Percentiles rank a stretch among this genome's conserved stretches.
Evolutionary conservation across 139 green algal genomes (phyloP).

Genomic region (Tetraselmis chui): DNA sequence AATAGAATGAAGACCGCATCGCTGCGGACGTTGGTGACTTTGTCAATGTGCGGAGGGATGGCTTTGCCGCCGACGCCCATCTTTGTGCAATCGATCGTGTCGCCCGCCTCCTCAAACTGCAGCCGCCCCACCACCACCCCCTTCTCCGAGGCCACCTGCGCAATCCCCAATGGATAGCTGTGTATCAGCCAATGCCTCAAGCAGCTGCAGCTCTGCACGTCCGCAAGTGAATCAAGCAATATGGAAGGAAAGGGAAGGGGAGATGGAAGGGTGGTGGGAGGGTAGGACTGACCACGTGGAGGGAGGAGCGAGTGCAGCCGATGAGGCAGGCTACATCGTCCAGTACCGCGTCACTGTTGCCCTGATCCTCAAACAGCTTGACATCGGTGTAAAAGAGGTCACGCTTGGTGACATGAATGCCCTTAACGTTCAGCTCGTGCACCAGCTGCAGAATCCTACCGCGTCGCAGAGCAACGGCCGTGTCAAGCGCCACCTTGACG

Average conservation of each 20-base stretch:
- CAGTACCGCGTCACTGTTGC: slow-evolving; percentile 76
- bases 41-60: slow-evolving; percentile 93
- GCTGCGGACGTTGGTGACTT: slow-evolving; percentile 67
- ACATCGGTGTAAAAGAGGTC: slow-evolving; percentile 98
- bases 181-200: too few relatives aligned
- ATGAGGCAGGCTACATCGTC: slow-evolving; percentile 95
- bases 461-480: too few relatives aligned
- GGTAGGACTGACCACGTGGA: slow-evolving; percentile 55
- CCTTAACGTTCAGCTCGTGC: slow-evolving; percentile 67
- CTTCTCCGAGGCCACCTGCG: slow-evolving; percentile 93
- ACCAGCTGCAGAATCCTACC: slow-evolving; percentile 84
- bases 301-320: slow-evolving; percentile 83
- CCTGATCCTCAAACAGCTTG: slow-evolving; percentile 91
- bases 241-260: background rate
- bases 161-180: too few relatives aligned
- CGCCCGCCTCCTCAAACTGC: slow-evolving; percentile 81
- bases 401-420: slow-evolving; percentile 86
- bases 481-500: too few relatives aligned
- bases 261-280: background rate
- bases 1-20: slow-evolving; percentile 92
- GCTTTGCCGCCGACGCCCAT: slow-evolving; percentile 96
- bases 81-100: slow-evolving; percentile 85
- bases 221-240: too few relatives aligned
- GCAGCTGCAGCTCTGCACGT: too few relatives aligned
- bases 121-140: slow-evolving; percentile 91